Conservation (phyloP, 345 rosid species). For the Brassica juncea region DNA sequence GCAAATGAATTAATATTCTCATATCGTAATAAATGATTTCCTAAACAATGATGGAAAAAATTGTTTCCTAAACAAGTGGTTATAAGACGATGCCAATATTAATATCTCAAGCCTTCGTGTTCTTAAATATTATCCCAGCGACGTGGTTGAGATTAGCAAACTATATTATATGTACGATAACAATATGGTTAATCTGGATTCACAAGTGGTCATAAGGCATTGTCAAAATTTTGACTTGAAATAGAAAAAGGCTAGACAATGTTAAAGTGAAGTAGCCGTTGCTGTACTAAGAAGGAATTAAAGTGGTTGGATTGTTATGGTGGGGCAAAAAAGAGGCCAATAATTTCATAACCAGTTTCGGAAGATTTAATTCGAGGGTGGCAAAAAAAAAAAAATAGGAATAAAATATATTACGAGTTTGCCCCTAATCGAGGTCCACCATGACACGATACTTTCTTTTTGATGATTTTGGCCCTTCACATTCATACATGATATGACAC, state of each 20-base stretch:
- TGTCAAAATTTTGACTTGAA: slow-evolving; percentile 36
- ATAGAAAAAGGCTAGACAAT: slow-evolving; percentile 36
- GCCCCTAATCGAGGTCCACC: slow-evolving; percentile 30
- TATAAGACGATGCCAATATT: slow-evolving; percentile 8
- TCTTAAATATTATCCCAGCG: slow-evolving; percentile 13
- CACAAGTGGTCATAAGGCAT: slow-evolving; percentile 24
- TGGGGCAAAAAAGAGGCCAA: slow-evolving; percentile 35
- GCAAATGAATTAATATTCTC: neutral
- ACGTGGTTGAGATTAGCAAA: neutral
- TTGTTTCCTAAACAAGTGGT: slow-evolving; percentile 5
- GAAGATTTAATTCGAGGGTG: slow-evolving; percentile 7
- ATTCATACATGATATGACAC: slow-evolving; percentile 36
- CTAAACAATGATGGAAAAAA: neutral
- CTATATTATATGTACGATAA: slow-evolving; percentile 15
- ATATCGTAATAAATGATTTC: neutral
- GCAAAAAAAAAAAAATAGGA: slow-evolving; percentile 14
- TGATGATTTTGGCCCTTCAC: slow-evolving; percentile 34
- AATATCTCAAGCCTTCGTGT: slow-evolving; percentile 20
- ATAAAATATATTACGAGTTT: neutral
- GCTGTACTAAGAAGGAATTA: slow-evolving; percentile 37
- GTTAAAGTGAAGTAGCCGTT: slow-evolving; percentile 41
- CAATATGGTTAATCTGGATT: slow-evolving; percentile 28
- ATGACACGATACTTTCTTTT: slow-evolving; percentile 20
- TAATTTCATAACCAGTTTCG: slow-evolving; percentile 32
- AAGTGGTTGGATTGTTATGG: slow-evolving; percentile 38